These are phyloP conservation scores for Corchorus capsularis DNA, from an alignment of 345 rosid species.

Conservation along the genomic window DNA sequence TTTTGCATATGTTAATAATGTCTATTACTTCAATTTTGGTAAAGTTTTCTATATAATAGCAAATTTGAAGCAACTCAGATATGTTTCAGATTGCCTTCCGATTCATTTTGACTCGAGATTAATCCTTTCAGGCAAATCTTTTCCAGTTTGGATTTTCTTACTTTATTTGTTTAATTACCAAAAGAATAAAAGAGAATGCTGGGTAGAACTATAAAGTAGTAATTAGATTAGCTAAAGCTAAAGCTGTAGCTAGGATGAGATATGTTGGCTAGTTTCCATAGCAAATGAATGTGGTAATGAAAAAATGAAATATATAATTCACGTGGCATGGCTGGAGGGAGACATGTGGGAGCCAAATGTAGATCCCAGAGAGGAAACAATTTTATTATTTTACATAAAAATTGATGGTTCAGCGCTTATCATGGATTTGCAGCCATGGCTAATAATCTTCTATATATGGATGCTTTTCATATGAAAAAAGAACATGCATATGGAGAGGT, in stretches of 20 bases:
- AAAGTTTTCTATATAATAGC: too few relatives aligned
- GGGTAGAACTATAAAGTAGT: too few relatives aligned
- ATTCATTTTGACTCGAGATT: too few relatives aligned
- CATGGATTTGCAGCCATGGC: conserved; percentile 24
- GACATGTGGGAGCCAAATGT: conserved; percentile 16
- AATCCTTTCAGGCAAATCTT: too few relatives aligned
- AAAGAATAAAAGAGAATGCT: too few relatives aligned
- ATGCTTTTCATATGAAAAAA: conserved; percentile 14
- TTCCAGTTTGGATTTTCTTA: too few relatives aligned
- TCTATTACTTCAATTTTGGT: too few relatives aligned
- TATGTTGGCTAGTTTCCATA: background rate
- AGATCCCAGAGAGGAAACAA: conserved; percentile 10
- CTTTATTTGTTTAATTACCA: too few relatives aligned
- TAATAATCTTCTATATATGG: background rate
- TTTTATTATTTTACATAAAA: background rate
- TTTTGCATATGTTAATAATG: too few relatives aligned
- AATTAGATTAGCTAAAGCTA: too few relatives aligned
- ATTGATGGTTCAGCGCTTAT: conserved; percentile 6
- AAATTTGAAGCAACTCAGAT: too few relatives aligned
- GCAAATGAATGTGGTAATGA: background rate
- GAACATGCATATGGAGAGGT: background rate
- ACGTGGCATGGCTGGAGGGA: conserved; percentile 20
- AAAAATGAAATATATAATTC: conserved; percentile 19
- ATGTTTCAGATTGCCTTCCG: too few relatives aligned
- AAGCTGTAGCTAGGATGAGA: background rate